Evolutionary conservation across 2,329 filamentous ascomycete species (phyloP), one percentile per base, ranked within the genome.

Genomic region (Myriosclerotinia scirpicola): DNA sequence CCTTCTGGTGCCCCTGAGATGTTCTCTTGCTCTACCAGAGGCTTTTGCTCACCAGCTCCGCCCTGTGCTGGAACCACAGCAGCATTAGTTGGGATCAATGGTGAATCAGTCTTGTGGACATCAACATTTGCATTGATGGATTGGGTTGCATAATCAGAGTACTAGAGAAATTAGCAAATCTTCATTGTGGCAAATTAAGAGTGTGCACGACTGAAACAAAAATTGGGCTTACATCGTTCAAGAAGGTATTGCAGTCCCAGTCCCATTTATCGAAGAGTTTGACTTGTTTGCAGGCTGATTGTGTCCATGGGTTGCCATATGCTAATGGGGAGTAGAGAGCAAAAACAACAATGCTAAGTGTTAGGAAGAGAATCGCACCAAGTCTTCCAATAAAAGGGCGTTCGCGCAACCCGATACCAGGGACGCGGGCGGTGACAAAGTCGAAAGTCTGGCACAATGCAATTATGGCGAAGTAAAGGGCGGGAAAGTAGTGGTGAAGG

Each of bases 401-500:
- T 71, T 90, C 85, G 66, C 85, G 87, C 53, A 93, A 79, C 26
- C 90, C 87, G 61, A 93, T 79, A 40, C 85, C 81, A 55, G 84
- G 81, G 72, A 97, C 83, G 58, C 95, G 89, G 72, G 87, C 88
- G 67, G 90, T 90, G 65, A 87, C 77, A 75, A 93, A 97, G 79
- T 99, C 95, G 79, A 92, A 94, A 60, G 91, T 85, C 79, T 98
- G 94, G 78, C 90, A 95, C 66, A 97, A 84, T 11, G 91, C 88
- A 72, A 98, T 89, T 74, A 99, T 88, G 69, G 91, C 93, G 77
- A 99, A 99, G 81, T 97, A 96, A 17, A 99, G 86, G 2, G 95
- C 95, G 0, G 95, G 95, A 80, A 99, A 95, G 79, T 99, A 99
- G 81, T 99, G 95, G 79, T 99, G 95, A 69, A 99, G 83, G 85